Evolutionary conservation across 2,329 filamentous ascomycete genomes (phyloP).

Genomic region (Pseudogymnoascus sp.): DNA sequence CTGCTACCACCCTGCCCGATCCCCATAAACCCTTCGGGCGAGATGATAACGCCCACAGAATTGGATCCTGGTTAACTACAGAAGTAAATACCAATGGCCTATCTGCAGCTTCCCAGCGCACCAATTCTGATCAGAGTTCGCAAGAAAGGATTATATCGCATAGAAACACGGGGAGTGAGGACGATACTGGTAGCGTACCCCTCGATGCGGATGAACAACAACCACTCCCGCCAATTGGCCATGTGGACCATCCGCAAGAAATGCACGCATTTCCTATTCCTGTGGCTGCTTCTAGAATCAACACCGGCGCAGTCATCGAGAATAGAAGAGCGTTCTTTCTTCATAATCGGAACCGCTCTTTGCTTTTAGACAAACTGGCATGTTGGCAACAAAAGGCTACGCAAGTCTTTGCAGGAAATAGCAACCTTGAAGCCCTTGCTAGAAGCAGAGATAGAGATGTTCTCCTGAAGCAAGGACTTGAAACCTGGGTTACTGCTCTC

Average conservation of each 20-base stretch:
- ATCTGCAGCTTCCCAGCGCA: neutral
- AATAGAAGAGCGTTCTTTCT: neutral
- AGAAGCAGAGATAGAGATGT: conserved; percentile 43
- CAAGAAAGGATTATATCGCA: neutral
- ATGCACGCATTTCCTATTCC: neutral
- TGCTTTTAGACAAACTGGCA: conserved; percentile 7
- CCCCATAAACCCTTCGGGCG: neutral
- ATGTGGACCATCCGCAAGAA: neutral
- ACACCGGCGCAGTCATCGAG: neutral
- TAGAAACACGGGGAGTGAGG: neutral
- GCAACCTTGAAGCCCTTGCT: conserved; percentile 40
- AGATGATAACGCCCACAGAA: conserved; percentile 1
- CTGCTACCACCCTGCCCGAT: neutral
- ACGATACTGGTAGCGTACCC: neutral
- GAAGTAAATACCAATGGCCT: neutral
- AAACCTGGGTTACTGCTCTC: conserved; percentile 41
- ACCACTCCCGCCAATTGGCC: neutral
- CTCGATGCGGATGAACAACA: neutral
- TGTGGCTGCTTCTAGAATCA: neutral
- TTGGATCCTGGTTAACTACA: conserved; percentile 8
- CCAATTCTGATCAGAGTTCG: neutral
- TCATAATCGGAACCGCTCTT: conserved; percentile 1
- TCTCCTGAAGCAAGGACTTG: conserved; percentile 47
- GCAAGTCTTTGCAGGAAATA: conserved; percentile 32
- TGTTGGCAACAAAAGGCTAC: conserved; percentile 26